These are phyloP conservation scores for Aureobasidium lini DNA, from an alignment of 2,329 filamentous ascomycete species.

Conservation along the genomic window DNA sequence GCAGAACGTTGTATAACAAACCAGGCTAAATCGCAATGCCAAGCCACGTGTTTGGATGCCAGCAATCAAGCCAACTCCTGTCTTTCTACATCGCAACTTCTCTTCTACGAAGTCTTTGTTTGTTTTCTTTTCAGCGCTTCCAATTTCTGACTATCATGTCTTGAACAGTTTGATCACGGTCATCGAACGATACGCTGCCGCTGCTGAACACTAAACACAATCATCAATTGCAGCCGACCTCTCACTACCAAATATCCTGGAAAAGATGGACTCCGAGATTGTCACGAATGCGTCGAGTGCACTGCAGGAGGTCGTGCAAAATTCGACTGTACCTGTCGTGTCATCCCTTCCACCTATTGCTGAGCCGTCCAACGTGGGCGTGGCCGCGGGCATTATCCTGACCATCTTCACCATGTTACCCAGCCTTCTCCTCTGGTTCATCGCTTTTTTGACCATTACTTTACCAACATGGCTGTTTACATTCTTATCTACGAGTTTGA, in stretches of 20 bases:
- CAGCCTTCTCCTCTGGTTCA: conserved; percentile 63
- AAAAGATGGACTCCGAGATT: background rate
- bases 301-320: background rate
- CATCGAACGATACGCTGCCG: background rate
- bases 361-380: background rate
- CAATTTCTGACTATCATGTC: background rate
- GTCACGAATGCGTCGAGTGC: background rate
- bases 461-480: conserved; percentile 84
- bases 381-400: conserved; percentile 20
- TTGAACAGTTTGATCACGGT: background rate
- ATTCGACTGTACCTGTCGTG: background rate
- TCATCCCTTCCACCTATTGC: background rate
- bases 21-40: background rate
- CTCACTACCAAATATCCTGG: background rate
- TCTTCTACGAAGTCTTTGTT: background rate
- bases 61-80: background rate
- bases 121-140: too few relatives aligned
- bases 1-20: too few relatives aligned
- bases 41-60: conserved; percentile 3
- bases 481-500: conserved; percentile 84
- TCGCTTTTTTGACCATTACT: conserved; percentile 81
- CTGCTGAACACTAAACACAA: background rate
- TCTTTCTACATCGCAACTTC: background rate
- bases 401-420: conserved; percentile 42
- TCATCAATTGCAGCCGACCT: background rate